Base-by-base conservation (phyloP, 1,284 basidiomycete genomes). In the Leccinum cinnamomeum region DNA sequence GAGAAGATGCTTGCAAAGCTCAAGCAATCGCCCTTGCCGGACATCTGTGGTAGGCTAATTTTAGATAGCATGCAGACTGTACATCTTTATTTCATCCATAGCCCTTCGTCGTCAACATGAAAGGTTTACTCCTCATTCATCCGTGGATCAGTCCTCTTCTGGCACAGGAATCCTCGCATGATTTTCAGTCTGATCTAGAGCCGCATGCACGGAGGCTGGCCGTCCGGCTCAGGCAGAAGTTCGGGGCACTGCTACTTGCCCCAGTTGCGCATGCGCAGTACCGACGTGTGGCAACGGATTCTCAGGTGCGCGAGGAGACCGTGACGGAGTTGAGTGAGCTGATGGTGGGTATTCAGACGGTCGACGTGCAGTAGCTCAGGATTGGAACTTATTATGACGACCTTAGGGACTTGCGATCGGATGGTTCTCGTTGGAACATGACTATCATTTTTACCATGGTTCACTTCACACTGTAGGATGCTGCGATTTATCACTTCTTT, bases 71-170 rank as follows among this genome's bases (percentile, higher is more conserved):
- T 5, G 7, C 14, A 6, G 3, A 1, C 6, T 1, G 5, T 2
- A 5, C 6, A 11, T 18, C 14, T 46, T 8, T 20, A 12, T 39
- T 7, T 10, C 12, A 53, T 8, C 2, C 7, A 25, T 5, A 60
- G 59, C 18, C 14, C 58, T 28, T 39, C 23, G 23, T 12, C 1
- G 3, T 30, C 44, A 28, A 23, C 2, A 51, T 48, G 30, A 28
- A 51, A 2, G 41, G 51, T 14, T 10, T 68, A 2, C 35, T 14
- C 6, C 59, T 66, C 10, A 10, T 66, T 7, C 59, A 66, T 48
- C 65, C 65, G 2, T 66, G 66, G 65, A 63, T 67, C 28, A 7
- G 30, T 33, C 30, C 30, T 5, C 8, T 65, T 4, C 33, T 63
- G 1, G 58, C 25, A 10, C 44, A 60, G 11, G 60, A 57, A 25